Evolutionary conservation across 148 eudicot species (phyloP).

Genomic region (Diospyros kaki): DNA sequence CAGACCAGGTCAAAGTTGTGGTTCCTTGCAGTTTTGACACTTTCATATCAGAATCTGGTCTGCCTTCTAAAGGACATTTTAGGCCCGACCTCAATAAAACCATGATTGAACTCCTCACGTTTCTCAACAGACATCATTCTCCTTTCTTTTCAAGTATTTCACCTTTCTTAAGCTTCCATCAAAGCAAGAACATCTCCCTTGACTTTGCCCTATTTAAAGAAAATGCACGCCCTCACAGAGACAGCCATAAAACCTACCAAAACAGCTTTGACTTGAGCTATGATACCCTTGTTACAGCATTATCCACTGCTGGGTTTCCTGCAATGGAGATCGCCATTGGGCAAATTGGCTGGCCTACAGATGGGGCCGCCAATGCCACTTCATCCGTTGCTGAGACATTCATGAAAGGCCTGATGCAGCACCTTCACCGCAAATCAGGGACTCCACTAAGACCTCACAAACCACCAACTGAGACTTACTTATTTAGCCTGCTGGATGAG

Average conservation of each 20-base stretch:
- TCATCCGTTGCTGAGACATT: constrained; percentile 56
- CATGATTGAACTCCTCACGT: constrained; percentile 63
- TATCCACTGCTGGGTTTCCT: constrained; percentile 53
- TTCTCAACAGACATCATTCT: constrained; percentile 53
- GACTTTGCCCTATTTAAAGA: constrained; percentile 59
- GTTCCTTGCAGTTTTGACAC: constrained; percentile 83
- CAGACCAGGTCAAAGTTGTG: constrained; percentile 54
- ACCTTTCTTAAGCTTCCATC: constrained; percentile 61
- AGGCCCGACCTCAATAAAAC: constrained; percentile 73
- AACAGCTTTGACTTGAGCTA: constrained; percentile 68
- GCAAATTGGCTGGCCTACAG: constrained; percentile 93
- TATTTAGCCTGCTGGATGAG: constrained; percentile 78
- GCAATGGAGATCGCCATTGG: constrained; percentile 53
- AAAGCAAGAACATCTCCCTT: constrained; percentile 63
- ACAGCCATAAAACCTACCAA: constrained; percentile 47
- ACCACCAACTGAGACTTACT: constrained; percentile 52
- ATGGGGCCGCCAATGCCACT: constrained; percentile 69
- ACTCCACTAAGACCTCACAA: constrained; percentile 61
- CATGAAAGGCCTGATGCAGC: constrained; percentile 49
- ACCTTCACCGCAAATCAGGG: constrained; percentile 47
- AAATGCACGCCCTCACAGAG: constrained; percentile 53
- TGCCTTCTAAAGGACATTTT: constrained; percentile 71
- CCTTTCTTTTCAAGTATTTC: constrained; percentile 66
- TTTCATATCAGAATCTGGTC: constrained; percentile 52
- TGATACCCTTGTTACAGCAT: constrained; percentile 58